Evolutionary conservation across 2,329 filamentous ascomycete genomes (phyloP).

Genomic region (Eurotiales sp.): DNA sequence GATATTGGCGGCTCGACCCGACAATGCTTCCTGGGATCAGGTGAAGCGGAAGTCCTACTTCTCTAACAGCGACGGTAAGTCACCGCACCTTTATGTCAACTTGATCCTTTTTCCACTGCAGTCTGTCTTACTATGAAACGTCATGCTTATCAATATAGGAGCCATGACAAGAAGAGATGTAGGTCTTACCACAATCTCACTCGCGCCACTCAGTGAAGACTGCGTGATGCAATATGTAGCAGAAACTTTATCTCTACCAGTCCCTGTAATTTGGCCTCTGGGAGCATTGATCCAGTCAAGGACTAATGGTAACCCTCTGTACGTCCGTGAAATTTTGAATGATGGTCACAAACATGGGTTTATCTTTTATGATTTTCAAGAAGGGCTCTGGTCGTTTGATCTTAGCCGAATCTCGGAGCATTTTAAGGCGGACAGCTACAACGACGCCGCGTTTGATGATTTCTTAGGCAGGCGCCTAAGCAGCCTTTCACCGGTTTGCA

Average conservation of each 20-base stretch:
- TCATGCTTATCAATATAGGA: no score
- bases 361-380: constrained; percentile 82
- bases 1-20: constrained; percentile 78
- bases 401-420: constrained; percentile 80
- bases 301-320: constrained; percentile 83
- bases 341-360: constrained; percentile 80
- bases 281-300: constrained; percentile 84
- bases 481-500: constrained; percentile 68
- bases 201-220: constrained; percentile 69
- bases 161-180: constrained; percentile 50
- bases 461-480: constrained; percentile 75
- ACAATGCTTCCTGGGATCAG: constrained; percentile 69
- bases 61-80: no score
- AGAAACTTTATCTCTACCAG: constrained; percentile 68
- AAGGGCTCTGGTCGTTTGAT: constrained; percentile 77
- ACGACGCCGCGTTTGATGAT: constrained; percentile 72
- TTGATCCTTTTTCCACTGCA: no score
- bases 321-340: constrained; percentile 85
- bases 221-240: constrained; percentile 81
- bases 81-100: no score
- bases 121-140: no score
- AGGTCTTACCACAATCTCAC: constrained; percentile 68
- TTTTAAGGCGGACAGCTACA: constrained; percentile 73
- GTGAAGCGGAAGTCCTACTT: no score
- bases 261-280: constrained; percentile 71